Conservation (phyloP, 345 rosid genomes). For the Camelina laxa region DNA sequence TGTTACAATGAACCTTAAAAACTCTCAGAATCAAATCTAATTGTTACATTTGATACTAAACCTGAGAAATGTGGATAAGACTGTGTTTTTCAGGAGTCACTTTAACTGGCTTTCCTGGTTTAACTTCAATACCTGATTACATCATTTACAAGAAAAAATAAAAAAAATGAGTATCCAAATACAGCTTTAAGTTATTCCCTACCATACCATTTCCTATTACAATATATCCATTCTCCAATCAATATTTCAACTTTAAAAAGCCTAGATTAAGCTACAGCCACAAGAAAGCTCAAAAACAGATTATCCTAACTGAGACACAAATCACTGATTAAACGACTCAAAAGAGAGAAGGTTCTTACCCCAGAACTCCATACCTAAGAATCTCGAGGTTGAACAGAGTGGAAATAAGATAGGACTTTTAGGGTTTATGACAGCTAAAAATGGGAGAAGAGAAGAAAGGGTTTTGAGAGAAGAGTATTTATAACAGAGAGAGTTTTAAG, state of each 20-base stretch:
- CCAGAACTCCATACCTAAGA: conserved; percentile 42
- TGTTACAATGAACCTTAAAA: neutral
- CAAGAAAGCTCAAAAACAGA: neutral
- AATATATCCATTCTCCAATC: neutral
- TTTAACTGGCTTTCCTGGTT: conserved; percentile 57
- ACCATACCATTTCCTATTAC: neutral
- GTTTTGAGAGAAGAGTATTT: conserved; percentile 10
- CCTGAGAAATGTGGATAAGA: conserved; percentile 63
- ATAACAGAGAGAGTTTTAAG: conserved; percentile 26
- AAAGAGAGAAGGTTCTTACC: conserved; percentile 24
- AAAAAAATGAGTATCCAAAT: neutral
- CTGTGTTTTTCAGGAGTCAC: conserved; percentile 38
- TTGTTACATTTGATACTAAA: conserved; percentile 10
- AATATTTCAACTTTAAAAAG: neutral
- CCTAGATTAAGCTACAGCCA: neutral
- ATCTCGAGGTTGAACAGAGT: neutral
- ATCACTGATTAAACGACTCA: neutral
- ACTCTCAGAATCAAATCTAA: neutral
- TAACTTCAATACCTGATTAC: conserved; percentile 62
- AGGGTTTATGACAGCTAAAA: conserved; percentile 33
- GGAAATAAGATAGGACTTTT: neutral
- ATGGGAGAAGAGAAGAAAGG: neutral
- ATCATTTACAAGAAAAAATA: neutral
- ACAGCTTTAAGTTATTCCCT: neutral
- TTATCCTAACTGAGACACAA: neutral